Base-by-base conservation (phyloP, 1,139 yeast genomes). In the Eremothecium coryli region DNA sequence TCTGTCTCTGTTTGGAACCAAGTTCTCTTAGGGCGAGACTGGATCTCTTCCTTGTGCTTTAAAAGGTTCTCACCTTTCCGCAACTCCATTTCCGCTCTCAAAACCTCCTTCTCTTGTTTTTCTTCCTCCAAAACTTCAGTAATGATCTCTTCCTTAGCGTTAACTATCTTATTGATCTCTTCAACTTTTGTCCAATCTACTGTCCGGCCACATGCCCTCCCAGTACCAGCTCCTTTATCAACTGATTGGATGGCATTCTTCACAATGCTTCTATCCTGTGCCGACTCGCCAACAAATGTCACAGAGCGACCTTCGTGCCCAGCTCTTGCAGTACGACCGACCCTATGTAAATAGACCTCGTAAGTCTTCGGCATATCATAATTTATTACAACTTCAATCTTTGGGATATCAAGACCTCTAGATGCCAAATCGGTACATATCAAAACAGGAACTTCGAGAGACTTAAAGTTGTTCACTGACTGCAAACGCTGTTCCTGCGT, bases 281-380 rank as follows among this genome's bases (percentile, higher is more conserved):
- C 68, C 2, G 84, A 68, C 57, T 90, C 98, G 13, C 97, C 97
- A 7, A 93, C 98, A 58, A 90, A 76, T 3, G 97, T 78, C 30
- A 90, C 80, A 31, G 96, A 81, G 38, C 73, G 72, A 70, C 99
- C 99, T 37, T 82, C 85, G 60, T 97, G 74, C 24, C 98, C 98
- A 35, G 96, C 99, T 73, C 99, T 84, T 8, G 98, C 99, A 37
- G 98, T 90, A 71, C 99, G 82, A 63, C 98, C 98, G 43, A 93
- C 96, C 68, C 99, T 80, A 63, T 90, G 98, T 56, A 90, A 67
- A 58, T 90, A 93, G 26, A 86, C 73, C 47, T 90, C 98, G 52
- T 82, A 78, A 16, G 82, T 68, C 56, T 85, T 84, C 35, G 98
- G 98, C 93, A 93, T 85, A 55, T 93, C 98, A 58, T 71, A 93